Evolutionary conservation across 371 early-diverging fungal genomes (phyloP).

Genomic region (Mortierella sp.): DNA sequence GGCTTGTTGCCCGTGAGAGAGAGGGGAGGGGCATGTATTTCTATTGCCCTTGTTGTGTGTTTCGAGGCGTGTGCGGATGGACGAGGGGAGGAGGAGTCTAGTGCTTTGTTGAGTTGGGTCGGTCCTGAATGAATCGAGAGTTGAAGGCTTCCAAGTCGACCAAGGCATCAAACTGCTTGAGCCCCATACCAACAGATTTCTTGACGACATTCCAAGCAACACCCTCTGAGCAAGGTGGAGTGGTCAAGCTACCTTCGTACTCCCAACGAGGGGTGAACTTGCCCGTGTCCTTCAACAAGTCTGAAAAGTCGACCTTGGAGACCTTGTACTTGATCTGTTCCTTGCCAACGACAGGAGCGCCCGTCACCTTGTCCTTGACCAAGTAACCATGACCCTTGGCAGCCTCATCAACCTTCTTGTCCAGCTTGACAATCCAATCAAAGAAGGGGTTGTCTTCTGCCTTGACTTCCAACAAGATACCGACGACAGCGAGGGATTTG

Average conservation of each 20-base stretch:
- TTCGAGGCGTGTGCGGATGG: too few species aligned
- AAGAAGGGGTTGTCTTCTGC: constrained; percentile 39
- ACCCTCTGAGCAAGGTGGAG: constrained; percentile 62
- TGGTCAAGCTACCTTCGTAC: constrained; percentile 60
- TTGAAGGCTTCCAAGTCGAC: constrained; percentile 50
- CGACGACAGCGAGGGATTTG: constrained; percentile 53
- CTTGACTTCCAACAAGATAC: constrained; percentile 51
- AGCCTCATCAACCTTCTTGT: constrained; percentile 21
- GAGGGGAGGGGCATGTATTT: too few species aligned
- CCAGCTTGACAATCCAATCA: constrained; percentile 23
- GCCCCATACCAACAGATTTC: constrained; percentile 33
- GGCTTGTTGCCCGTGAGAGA: too few species aligned
- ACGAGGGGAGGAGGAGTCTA: too few species aligned
- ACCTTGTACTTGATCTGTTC: constrained; percentile 46
- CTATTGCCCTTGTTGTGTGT: too few species aligned
- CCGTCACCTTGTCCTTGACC: constrained; percentile 21
- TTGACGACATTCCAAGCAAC: constrained; percentile 57
- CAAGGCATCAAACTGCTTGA: constrained; percentile 43
- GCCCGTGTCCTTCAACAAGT: constrained; percentile 15
- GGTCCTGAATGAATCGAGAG: constrained; percentile 51
- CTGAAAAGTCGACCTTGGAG: constrained; percentile 32
- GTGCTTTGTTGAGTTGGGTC: background rate
- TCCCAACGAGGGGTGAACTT: constrained; percentile 38
- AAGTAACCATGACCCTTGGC: constrained; percentile 21
- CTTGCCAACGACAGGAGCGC: constrained; percentile 10